Conservation (phyloP, 2,329 filamentous ascomycete species). For the Lithohypha guttulata region DNA sequence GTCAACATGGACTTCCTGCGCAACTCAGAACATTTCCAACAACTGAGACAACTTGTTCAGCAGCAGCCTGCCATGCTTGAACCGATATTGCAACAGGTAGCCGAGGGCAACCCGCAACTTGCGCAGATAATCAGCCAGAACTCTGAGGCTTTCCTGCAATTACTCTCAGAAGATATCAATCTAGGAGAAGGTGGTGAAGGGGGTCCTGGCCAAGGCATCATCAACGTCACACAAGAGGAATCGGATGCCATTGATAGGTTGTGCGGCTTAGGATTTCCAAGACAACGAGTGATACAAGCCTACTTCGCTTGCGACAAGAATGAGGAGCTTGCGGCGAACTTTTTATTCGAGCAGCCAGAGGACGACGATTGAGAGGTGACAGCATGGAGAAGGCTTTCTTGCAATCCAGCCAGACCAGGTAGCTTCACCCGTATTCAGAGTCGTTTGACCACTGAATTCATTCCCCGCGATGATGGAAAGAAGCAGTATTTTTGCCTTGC, state of each 20-base stretch:
- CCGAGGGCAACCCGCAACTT: constrained; percentile 85
- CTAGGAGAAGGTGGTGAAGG: constrained; percentile 22
- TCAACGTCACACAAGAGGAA: constrained; percentile 90
- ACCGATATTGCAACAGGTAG: constrained; percentile 92
- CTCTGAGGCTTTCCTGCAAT: constrained; percentile 82
- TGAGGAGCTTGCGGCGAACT: constrained; percentile 95
- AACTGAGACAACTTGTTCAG: constrained; percentile 91
- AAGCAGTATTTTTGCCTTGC: no score
- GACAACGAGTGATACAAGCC: constrained; percentile 89
- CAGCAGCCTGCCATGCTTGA: constrained; percentile 98
- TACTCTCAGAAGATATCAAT: constrained; percentile 57
- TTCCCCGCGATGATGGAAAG: no score
- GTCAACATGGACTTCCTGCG: constrained; percentile 87
- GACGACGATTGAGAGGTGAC: constrained; percentile 44
- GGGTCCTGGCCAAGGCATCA: constrained; percentile 68
- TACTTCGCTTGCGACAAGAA: constrained; percentile 99
- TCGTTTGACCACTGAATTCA: no score
- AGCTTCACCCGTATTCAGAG: no score
- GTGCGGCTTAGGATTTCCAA: constrained; percentile 83
- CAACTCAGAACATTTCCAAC: constrained; percentile 94
- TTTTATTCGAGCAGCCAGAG: constrained; percentile 92
- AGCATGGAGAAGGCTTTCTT: neutral
- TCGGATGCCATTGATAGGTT: constrained; percentile 94
- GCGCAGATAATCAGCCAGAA: constrained; percentile 85
- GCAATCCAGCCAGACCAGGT: neutral